Conservation (phyloP, 495 filamentous ascomycete species). For the Xylaria scruposa region DNA sequence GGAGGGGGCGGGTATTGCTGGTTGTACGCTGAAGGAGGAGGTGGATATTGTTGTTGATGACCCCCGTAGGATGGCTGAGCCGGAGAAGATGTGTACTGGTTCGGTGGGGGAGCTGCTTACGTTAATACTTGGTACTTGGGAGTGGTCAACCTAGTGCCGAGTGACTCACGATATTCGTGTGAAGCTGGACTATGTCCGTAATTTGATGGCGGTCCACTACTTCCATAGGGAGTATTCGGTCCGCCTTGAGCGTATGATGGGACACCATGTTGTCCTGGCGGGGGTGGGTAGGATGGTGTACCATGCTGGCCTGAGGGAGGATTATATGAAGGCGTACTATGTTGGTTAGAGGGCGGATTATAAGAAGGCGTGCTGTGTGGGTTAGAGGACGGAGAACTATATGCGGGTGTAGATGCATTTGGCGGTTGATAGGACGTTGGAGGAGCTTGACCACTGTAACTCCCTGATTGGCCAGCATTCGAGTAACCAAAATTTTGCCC, state of each 20-base stretch:
- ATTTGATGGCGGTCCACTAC: constrained; percentile 28
- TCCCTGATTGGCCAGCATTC: constrained; percentile 48
- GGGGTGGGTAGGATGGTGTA: constrained; percentile 33
- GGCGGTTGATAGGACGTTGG: constrained; percentile 56
- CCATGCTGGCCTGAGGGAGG: constrained; percentile 39
- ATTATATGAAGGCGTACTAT: constrained; percentile 37
- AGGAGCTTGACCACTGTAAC: constrained; percentile 57
- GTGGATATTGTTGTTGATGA: constrained; percentile 42
- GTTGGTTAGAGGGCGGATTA: constrained; percentile 38
- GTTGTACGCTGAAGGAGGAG: constrained; percentile 40
- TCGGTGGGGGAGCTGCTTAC: constrained; percentile 28
- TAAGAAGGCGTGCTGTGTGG: constrained; percentile 40
- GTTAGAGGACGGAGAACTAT: constrained; percentile 38
- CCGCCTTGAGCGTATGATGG: constrained; percentile 24
- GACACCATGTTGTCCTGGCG: constrained; percentile 19
- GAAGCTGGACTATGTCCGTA: constrained; percentile 39
- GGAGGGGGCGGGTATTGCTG: constrained; percentile 40
- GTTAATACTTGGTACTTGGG: constrained; percentile 21
- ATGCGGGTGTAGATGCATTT: constrained; percentile 36
- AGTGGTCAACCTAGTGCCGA: background rate
- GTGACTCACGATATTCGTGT: constrained; percentile 37
- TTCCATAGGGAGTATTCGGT: constrained; percentile 37
- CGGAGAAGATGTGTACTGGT: constrained; percentile 36
- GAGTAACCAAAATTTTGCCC: constrained; percentile 60
- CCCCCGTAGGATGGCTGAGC: constrained; percentile 39